Conservation (phyloP, 2,329 filamentous ascomycete genomes). For the Stemphylium vesicarium region DNA sequence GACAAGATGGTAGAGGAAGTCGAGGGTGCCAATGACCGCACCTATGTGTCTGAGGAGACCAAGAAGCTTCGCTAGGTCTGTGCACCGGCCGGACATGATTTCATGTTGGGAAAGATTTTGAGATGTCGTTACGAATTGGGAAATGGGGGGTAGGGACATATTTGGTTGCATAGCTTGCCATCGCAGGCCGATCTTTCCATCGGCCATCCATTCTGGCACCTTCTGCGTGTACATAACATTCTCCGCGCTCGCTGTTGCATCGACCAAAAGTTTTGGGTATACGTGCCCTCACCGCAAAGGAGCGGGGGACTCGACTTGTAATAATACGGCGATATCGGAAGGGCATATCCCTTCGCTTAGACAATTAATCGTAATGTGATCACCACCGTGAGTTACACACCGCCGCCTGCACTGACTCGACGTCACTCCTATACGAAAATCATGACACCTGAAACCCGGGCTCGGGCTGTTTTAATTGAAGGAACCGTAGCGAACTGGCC, state of each 20-base stretch:
- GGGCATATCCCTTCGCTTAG: neutral
- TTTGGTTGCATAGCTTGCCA: neutral
- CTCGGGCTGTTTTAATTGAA: neutral
- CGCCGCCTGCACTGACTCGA: too few species aligned
- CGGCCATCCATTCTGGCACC: neutral
- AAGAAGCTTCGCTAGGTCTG: constrained; percentile 46
- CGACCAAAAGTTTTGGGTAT: constrained; percentile 9
- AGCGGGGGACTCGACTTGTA: constrained; percentile 4
- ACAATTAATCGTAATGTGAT: constrained; percentile 3
- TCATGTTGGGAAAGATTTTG: neutral
- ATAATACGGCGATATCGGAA: constrained; percentile 1
- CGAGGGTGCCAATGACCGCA: constrained; percentile 60
- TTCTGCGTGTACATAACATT: constrained; percentile 16
- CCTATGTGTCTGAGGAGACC: constrained; percentile 44
- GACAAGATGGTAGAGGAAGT: constrained; percentile 78
- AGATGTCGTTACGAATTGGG: constrained; percentile 12
- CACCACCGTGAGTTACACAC: neutral
- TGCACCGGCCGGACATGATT: neutral
- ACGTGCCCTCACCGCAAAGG: neutral
- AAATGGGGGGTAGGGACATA: neutral
- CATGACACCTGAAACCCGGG: neutral
- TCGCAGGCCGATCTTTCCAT: constrained; percentile 11
- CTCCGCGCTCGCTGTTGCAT: constrained; percentile 11
- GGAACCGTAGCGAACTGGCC: constrained; percentile 1
- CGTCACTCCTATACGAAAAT: neutral